Evolutionary conservation across 2,329 filamentous ascomycete species (phyloP), one percentile per base, ranked within the genome.

Genomic region (Alternaria sp.): DNA sequence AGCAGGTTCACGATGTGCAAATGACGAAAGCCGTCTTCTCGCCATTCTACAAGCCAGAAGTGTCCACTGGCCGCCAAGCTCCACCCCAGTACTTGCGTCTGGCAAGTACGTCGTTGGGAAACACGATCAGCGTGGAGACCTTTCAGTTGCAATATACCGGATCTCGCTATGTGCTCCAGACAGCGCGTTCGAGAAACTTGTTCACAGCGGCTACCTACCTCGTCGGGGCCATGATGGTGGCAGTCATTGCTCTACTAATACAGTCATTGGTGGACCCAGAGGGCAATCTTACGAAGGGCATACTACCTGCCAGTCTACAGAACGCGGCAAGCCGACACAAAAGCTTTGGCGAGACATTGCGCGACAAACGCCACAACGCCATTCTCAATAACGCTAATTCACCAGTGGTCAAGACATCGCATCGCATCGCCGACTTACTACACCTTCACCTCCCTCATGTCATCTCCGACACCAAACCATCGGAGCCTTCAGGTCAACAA

Each of bases 101-200:
- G 4, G 93, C 92, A 30, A 94, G 91, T 48, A 90, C 92, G 41
- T 93, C 91, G 50, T 89, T 96, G 69, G 90, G 89, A 62, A 94
- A 93, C 75, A 92, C 89, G 0, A 87, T 93, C 41, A 88, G 91
- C 30, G 89, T 97, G 27, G 92, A 97, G 78, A 90, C 88, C 40
- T 89, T 97, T 64, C 89, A 92, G 0, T 85, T 97, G 6, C 76
- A 80, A 5, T 82, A 82, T 10, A 71, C 81, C 22, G 60, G 76
- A 18, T 78, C 86, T 10, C 91, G 92, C 63, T 93, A 94, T 74
- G 86, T 93, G 4, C 86, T 94, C 32, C 87, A 86, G 18, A 83
- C 86, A 63, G 85, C 89, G 3, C 82, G 74, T 76, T 48, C 82
- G 82, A 68, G 69, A 25, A 65, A 67, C 40, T 40, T 90, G 54